phyloP scores from a whole-genome alignment of 345 rosid species.

The Moricandia arvensis region DNA sequence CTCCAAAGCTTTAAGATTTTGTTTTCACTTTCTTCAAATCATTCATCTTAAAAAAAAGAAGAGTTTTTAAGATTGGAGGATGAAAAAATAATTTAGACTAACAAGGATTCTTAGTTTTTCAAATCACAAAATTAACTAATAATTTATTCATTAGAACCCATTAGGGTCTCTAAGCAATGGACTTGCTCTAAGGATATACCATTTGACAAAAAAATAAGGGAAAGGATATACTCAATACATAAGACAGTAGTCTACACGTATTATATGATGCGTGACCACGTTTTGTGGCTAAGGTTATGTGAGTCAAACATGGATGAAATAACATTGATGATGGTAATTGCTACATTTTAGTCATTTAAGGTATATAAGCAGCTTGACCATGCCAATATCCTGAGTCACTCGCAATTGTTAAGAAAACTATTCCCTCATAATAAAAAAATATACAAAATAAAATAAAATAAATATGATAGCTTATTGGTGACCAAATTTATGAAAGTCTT shows the following conservation, averaged over 20 bases:
- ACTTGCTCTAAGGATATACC: no score
- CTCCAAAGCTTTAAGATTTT: no score
- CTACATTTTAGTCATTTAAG: background rate
- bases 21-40: no score
- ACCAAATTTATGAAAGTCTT: background rate
- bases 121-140: no score
- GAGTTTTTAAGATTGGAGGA: no score
- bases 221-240: background rate
- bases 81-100: no score
- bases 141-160: no score
- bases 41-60: no score
- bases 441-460: no score
- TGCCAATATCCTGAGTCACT: constrained; percentile 1
- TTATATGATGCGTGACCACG: background rate
- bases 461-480: background rate
- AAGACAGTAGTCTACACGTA: constrained; percentile 20
- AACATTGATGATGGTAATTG: constrained; percentile 1
- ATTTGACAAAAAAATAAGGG: background rate
- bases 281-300: background rate
- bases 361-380: constrained; percentile 7
- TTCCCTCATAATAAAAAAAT: background rate
- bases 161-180: no score
- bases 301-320: background rate
- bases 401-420: background rate
- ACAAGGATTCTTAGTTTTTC: no score